Conservation (phyloP, 352 stramenopile genomes). For the Elongisporangium anandrum region DNA sequence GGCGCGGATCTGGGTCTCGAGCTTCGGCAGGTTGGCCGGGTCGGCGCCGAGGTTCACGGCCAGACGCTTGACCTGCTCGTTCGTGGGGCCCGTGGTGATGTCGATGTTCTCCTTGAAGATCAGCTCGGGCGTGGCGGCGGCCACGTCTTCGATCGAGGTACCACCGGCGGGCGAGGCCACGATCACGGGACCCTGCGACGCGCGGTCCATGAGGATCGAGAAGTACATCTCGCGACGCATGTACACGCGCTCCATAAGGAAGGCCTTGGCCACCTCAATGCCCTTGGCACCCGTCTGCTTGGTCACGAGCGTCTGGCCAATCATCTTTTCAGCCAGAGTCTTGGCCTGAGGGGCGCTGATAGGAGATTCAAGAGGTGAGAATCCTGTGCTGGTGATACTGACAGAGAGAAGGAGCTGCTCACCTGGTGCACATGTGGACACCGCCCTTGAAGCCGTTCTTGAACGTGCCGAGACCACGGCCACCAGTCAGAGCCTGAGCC, state of each 20-base stretch:
- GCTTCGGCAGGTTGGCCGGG: slow-evolving; percentile 38
- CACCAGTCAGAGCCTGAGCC: slow-evolving; percentile 95
- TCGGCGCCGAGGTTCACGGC: slow-evolving; percentile 73
- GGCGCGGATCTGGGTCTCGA: slow-evolving; percentile 74
- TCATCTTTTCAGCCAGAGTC: slow-evolving; percentile 85
- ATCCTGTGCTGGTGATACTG: background rate
- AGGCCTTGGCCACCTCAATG: slow-evolving; percentile 88
- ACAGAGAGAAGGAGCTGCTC: slow-evolving; percentile 7
- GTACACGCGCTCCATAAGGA: slow-evolving; percentile 92
- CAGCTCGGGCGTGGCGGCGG: slow-evolving; percentile 89
- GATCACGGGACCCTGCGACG: slow-evolving; percentile 93
- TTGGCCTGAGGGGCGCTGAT: slow-evolving; percentile 39
- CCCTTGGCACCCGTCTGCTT: slow-evolving; percentile 91
- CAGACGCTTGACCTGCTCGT: slow-evolving; percentile 71
- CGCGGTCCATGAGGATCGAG: slow-evolving; percentile 97
- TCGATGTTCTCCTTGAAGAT: slow-evolving; percentile 95
- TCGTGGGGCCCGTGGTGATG: slow-evolving; percentile 90
- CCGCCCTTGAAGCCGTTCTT: slow-evolving; percentile 97
- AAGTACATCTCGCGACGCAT: slow-evolving; percentile 98
- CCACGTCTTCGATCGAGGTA: slow-evolving; percentile 97
- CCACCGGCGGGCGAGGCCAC: slow-evolving; percentile 94
- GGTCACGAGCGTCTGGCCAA: slow-evolving; percentile 95
- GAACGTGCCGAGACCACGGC: slow-evolving; percentile 94
- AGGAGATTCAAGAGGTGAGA: background rate
- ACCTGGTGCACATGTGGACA: slow-evolving; percentile 95